phyloP scores from a whole-genome alignment of 164 flowering plant species.

The Macadamia tetraphylla region DNA sequence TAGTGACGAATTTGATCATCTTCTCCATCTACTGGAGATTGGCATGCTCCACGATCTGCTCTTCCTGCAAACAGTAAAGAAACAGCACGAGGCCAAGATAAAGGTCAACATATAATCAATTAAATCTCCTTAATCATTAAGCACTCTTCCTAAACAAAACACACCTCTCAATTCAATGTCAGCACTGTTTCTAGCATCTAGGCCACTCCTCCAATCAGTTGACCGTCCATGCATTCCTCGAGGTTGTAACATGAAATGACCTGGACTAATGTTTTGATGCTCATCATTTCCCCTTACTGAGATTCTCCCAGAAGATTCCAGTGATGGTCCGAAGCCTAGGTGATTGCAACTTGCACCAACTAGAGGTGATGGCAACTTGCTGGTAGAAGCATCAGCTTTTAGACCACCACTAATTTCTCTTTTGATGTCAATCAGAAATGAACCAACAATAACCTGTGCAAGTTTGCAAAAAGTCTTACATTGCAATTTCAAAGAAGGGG shows the following conservation, averaged over 20 bases:
- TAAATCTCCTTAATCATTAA: neutral
- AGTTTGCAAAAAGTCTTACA: neutral
- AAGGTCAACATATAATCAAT: neutral
- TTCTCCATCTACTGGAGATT: constrained; percentile 59
- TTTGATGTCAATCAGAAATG: constrained; percentile 43
- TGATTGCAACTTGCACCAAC: constrained; percentile 26
- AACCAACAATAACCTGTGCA: constrained; percentile 58
- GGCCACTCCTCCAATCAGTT: constrained; percentile 45
- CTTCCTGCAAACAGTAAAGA: constrained; percentile 29
- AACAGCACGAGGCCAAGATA: neutral
- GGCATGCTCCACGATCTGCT: constrained; percentile 31
- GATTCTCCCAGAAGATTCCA: constrained; percentile 39
- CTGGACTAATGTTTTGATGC: constrained; percentile 36
- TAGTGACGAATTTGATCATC: constrained; percentile 28
- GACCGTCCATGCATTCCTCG: constrained; percentile 35
- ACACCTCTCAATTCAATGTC: constrained; percentile 37
- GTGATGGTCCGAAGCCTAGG: constrained; percentile 39
- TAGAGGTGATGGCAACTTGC: constrained; percentile 35
- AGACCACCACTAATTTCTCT: constrained; percentile 32
- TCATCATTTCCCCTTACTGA: constrained; percentile 37
- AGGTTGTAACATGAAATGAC: constrained; percentile 45
- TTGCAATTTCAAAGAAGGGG: neutral
- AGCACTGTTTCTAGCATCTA: constrained; percentile 25
- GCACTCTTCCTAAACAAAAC: neutral
- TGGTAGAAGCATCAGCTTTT: constrained; percentile 33